Conservation (phyloP, 306 rosid genomes). For the Sechiopsis laciniata region DNA sequence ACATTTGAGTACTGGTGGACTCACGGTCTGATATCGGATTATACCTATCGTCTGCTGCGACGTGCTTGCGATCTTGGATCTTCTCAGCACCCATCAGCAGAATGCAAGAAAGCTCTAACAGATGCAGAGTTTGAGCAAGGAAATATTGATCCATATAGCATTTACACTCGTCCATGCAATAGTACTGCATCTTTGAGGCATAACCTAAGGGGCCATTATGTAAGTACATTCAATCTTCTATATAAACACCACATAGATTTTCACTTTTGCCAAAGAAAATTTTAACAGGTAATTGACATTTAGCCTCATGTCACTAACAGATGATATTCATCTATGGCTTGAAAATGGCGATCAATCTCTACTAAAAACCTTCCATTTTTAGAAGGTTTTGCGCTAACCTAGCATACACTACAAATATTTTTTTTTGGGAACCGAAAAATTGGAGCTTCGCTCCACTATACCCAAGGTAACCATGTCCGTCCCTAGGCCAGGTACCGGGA, state of each 20-base stretch:
- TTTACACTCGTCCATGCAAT: slow-evolving; percentile 66
- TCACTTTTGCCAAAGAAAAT: neutral
- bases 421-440: no score
- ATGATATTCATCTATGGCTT: neutral
- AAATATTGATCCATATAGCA: slow-evolving; percentile 83
- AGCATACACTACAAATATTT: neutral
- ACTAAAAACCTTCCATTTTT: neutral
- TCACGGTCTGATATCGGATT: slow-evolving; percentile 93
- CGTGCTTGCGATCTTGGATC: slow-evolving; percentile 54
- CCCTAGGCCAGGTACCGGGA: no score
- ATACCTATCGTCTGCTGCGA: slow-evolving; percentile 52
- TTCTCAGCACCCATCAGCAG: slow-evolving; percentile 74
- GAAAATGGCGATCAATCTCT: neutral
- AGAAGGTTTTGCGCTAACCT: neutral
- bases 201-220: slow-evolving; percentile 72
- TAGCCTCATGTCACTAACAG: neutral
- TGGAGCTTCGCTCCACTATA: no score
- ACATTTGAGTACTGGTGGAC: slow-evolving; percentile 96
- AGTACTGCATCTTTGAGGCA: slow-evolving; percentile 39
- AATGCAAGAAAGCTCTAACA: slow-evolving; percentile 54
- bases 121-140: slow-evolving; percentile 65
- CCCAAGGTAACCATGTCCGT: no score
- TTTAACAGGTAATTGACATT: neutral
- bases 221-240: slow-evolving; percentile 32
- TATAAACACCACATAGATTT: neutral